phyloP scores from a whole-genome alignment of 140 eudicot genomes.

The Ambrosia hybrid region DNA sequence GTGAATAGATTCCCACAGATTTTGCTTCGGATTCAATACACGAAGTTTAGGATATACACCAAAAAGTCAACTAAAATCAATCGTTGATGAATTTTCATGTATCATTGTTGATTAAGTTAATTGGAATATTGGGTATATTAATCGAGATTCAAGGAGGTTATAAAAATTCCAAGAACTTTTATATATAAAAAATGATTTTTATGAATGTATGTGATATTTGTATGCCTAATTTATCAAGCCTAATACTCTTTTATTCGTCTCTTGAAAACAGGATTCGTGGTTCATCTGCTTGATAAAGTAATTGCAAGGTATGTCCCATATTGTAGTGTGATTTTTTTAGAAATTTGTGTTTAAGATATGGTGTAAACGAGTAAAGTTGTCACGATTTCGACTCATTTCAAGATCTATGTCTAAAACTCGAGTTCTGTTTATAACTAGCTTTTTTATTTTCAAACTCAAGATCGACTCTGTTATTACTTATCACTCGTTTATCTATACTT shows the following conservation, averaged over 20 bases:
- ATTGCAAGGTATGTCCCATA: constrained; percentile 60
- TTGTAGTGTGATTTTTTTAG: neutral
- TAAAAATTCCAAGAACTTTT: too few relatives aligned
- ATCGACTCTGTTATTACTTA: too few relatives aligned
- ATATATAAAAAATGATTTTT: too few relatives aligned
- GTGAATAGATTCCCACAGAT: constrained; percentile 6
- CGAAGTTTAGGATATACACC: neutral
- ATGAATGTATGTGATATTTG: too few relatives aligned
- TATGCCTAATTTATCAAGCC: neutral
- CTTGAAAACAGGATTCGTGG: constrained; percentile 69
- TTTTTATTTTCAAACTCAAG: too few relatives aligned
- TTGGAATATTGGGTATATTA: too few relatives aligned
- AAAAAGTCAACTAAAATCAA: neutral
- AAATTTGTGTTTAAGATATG: too few relatives aligned
- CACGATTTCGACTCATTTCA: too few relatives aligned
- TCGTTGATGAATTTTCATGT: neutral
- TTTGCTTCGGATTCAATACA: neutral
- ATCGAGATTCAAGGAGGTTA: neutral
- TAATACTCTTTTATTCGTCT: constrained; percentile 12
- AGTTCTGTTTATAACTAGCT: too few relatives aligned
- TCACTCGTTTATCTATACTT: too few relatives aligned
- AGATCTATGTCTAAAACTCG: too few relatives aligned
- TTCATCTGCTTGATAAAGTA: constrained; percentile 75
- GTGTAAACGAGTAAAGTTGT: too few relatives aligned
- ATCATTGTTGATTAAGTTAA: neutral